Conservation (phyloP, 2,329 filamentous ascomycete species). For the Hypoxylon sp. region DNA sequence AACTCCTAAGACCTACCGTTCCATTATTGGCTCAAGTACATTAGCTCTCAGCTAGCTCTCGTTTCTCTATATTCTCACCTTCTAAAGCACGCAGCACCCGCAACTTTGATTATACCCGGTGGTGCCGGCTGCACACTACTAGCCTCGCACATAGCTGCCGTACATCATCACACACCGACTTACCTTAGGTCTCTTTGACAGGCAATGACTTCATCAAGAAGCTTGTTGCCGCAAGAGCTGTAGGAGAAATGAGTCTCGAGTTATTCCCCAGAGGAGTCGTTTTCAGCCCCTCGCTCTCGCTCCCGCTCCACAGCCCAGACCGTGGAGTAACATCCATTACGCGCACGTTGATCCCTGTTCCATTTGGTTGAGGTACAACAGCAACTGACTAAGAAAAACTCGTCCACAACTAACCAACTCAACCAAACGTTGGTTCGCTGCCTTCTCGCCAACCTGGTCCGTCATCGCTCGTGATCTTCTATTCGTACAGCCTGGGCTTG, state of each 20-base stretch:
- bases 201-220: conserved; percentile 32
- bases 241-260: conserved; percentile 34
- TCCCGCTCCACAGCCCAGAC: conserved; percentile 15
- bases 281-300: conserved; percentile 26
- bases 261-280: conserved; percentile 22
- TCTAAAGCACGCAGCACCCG: conserved; percentile 23
- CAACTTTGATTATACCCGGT: conserved; percentile 39
- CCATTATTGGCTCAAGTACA: conserved; percentile 11
- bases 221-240: conserved; percentile 9
- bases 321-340: conserved; percentile 33
- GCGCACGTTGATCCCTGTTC: conserved; percentile 34
- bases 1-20: conserved; percentile 22
- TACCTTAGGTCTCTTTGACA: conserved; percentile 6
- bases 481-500: conserved; percentile 31
- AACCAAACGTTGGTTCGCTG: conserved; percentile 21
- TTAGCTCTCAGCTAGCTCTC: conserved; percentile 14
- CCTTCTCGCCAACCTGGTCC: conserved; percentile 19
- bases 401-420: conserved; percentile 11
- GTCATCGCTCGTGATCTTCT: conserved; percentile 26
- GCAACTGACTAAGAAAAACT: conserved; percentile 34
- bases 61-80: conserved; percentile 10
- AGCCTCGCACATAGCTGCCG: conserved; percentile 27
- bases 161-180: conserved; percentile 31
- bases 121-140: conserved; percentile 32
- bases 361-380: conserved; percentile 27